A percentile compares a stretch with the other conserved stretches of the same genome.
Evolutionary conservation across 169 alveolate species (phyloP).

Genomic region (Eimeria zaria): DNA sequence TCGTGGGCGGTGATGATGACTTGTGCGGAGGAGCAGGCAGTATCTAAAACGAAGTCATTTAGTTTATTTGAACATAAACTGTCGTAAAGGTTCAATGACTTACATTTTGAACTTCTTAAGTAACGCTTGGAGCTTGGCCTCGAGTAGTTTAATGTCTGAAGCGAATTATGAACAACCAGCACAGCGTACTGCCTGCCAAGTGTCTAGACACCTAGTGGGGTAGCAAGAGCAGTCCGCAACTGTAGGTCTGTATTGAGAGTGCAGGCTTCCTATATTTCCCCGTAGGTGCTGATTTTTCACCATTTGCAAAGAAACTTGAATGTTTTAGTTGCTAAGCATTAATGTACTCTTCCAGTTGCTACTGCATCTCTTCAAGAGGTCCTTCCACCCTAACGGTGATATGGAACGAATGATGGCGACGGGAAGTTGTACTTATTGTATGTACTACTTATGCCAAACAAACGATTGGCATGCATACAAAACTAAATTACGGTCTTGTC

Average conservation of each 20-base stretch:
- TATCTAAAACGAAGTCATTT: neutral
- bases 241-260: neutral
- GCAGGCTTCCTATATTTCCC: neutral
- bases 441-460: neutral
- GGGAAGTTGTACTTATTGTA: neutral
- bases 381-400: neutral
- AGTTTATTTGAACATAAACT: neutral
- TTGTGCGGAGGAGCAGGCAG: neutral
- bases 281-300: neutral
- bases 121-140: neutral
- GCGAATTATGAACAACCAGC: neutral
- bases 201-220: neutral
- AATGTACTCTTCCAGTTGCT: neutral
- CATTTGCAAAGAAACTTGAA: neutral
- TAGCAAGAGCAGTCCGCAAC: neutral
- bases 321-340: neutral
- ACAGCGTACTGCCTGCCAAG: neutral
- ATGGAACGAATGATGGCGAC: neutral
- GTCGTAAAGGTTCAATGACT: neutral
- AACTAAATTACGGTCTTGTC: neutral
- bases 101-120: neutral
- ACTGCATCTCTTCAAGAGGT: neutral
- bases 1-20: neutral
- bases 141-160: slow-evolving; percentile 18
- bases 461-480: neutral